phyloP scores from a whole-genome alignment of 352 stramenopile genomes.

The Globisporangium camurandrum region DNA sequence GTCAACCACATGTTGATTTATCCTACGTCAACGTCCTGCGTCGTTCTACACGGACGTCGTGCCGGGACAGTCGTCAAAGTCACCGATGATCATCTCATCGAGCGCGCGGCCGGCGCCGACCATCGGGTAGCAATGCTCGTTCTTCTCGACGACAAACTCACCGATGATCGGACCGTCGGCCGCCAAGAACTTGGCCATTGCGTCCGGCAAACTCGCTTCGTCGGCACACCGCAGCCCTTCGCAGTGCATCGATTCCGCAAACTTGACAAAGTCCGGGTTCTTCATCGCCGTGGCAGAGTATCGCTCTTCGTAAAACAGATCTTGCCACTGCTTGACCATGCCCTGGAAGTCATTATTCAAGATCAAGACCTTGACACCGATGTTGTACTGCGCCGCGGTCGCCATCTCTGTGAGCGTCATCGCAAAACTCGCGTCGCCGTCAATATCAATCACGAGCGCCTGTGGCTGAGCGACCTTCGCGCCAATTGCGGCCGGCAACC shows the following conservation, averaged over 20 bases:
- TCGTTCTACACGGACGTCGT: slow-evolving; percentile 92
- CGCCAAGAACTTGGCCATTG: slow-evolving; percentile 91
- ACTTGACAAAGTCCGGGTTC: slow-evolving; percentile 92
- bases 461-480: slow-evolving; percentile 91
- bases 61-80: slow-evolving; percentile 90
- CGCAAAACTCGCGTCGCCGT: slow-evolving; percentile 94
- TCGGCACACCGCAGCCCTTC: slow-evolving; percentile 86
- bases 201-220: slow-evolving; percentile 84
- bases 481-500: slow-evolving; percentile 90
- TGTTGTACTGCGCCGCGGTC: slow-evolving; percentile 90
- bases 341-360: slow-evolving; percentile 96
- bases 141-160: slow-evolving; percentile 92
- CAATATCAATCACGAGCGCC: slow-evolving; percentile 85
- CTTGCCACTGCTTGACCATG: slow-evolving; percentile 98
- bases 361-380: slow-evolving; percentile 94
- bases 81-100: slow-evolving; percentile 95
- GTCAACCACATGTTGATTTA: too few relatives aligned
- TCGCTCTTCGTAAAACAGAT: slow-evolving; percentile 94
- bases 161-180: slow-evolving; percentile 91
- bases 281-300: slow-evolving; percentile 88
- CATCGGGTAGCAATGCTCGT: slow-evolving; percentile 94
- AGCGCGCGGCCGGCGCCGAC: slow-evolving; percentile 86
- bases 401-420: slow-evolving; percentile 97
- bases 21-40: too few relatives aligned
- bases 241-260: slow-evolving; percentile 92